Evolutionary conservation across 2,329 filamentous ascomycete genomes (phyloP), one percentile per base, ranked within the genome.

Genomic region (Botryotinia globosa): DNA sequence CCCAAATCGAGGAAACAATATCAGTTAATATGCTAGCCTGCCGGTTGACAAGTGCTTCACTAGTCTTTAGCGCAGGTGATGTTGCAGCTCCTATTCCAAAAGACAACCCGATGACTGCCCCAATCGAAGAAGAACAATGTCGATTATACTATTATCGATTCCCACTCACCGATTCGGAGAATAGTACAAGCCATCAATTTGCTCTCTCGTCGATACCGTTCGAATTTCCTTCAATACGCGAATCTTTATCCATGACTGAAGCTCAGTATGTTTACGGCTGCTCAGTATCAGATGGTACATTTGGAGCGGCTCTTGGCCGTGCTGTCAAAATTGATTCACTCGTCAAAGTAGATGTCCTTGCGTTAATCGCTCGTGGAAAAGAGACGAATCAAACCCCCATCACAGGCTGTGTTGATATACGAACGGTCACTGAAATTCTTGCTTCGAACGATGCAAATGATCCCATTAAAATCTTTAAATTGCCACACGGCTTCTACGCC

Each of bases 141-240:
- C 85, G 90, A 8, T 83, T 93, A 0, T 92, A 92, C 80, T 92
- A 92, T 77, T 92, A 91, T 78, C 84, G 85, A 54, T 92, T 92
- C 77, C 82, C 83, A 1, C 80, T 91, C 1, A 72, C 77, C 0
- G 74, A 78, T 5, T 64, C 77, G 0, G 76, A 77, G 4, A 78
- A 80, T 45, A 71, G 42, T 0, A 90, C 92, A 59, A 84, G 83
- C 0, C 85, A 90, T 64, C 89, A 92, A 76, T 92, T 89, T 83
- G 89, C 88, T 0, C 82, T 93, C 1, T 86, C 88, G 0, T 84
- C 87, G 1, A 88, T 92, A 59, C 87, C 90, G 0, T 90, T 92
- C 72, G 91, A 93, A 74, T 92, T 92, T 69, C 90, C 91, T 0
- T 87, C 87, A 0, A 81, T 91, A 0, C 84, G 86, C 0, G 85